Conservation (phyloP, 768 basidiomycete genomes). For the Trametes cinnabarina region DNA sequence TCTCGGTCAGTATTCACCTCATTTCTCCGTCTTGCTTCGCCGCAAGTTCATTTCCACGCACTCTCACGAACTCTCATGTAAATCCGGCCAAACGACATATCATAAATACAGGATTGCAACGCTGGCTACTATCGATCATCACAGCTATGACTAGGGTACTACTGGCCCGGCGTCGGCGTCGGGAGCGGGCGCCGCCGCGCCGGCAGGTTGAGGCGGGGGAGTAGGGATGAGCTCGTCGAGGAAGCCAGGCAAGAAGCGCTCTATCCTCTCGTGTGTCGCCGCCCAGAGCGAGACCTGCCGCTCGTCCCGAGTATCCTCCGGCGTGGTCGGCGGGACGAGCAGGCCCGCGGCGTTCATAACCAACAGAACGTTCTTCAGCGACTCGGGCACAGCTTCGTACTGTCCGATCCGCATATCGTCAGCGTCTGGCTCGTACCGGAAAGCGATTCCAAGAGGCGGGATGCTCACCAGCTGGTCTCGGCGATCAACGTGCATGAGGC, state of each 20-base stretch:
- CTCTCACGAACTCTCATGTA: slow-evolving; percentile 8
- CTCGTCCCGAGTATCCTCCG: slow-evolving; percentile 50
- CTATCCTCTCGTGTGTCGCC: slow-evolving; percentile 81
- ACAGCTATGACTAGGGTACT: background rate
- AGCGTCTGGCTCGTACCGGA: background rate
- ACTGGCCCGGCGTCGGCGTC: no score
- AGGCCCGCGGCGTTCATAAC: slow-evolving; percentile 92
- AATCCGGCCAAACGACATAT: background rate
- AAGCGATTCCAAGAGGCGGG: no score
- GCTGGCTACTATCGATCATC: background rate
- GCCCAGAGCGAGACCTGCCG: slow-evolving; percentile 76
- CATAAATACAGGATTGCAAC: slow-evolving; percentile 15
- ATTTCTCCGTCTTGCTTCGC: background rate
- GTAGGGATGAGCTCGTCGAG: slow-evolving; percentile 64
- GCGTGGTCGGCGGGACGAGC: slow-evolving; percentile 62
- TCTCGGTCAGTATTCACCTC: no score
- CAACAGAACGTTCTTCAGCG: slow-evolving; percentile 92
- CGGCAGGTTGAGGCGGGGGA: slow-evolving; percentile 26
- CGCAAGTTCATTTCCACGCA: background rate
- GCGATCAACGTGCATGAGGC: slow-evolving; percentile 82
- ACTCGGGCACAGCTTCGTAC: slow-evolving; percentile 96
- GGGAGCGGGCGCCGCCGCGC: background rate
- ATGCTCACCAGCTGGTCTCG: slow-evolving; percentile 80
- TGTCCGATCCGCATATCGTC: slow-evolving; percentile 31
- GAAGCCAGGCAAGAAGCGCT: slow-evolving; percentile 91